These are phyloP conservation scores for Magnolia kwangsiensis DNA, from an alignment of 164 flowering plant species.

Conservation along the genomic window DNA sequence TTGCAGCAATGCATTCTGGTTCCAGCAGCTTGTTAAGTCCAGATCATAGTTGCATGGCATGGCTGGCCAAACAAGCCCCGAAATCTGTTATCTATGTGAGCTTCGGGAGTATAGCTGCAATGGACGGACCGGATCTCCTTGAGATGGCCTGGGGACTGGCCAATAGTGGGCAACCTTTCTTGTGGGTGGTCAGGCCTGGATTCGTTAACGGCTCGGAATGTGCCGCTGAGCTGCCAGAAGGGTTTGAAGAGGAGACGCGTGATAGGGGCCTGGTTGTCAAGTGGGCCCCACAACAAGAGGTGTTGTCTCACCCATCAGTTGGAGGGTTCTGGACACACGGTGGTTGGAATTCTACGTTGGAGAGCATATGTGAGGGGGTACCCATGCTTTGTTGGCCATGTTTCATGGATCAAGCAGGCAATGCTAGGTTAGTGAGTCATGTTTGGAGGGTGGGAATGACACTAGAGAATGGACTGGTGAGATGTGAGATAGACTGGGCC, in stretches of 20 bases:
- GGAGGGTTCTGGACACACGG: conserved; percentile 54
- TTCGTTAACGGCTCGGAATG: conserved; percentile 17
- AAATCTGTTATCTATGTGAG: conserved; percentile 39
- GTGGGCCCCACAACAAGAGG: conserved; percentile 64
- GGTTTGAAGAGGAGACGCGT: conserved; percentile 14
- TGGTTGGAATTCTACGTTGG: conserved; percentile 31
- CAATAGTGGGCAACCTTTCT: conserved; percentile 32
- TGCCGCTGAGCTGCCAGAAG: conserved; percentile 18
- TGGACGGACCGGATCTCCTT: conserved; percentile 17
- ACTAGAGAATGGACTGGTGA: conserved; percentile 5
- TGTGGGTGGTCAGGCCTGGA: conserved; percentile 44
- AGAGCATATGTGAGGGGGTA: conserved; percentile 7
- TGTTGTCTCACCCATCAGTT: conserved; percentile 46
- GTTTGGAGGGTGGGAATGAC: conserved; percentile 12
- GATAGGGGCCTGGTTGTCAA: conserved; percentile 30
- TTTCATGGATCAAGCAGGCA: conserved; percentile 35
- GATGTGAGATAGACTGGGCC: conserved; percentile 3
- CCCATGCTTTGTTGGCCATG: conserved; percentile 14
- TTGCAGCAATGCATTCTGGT: conserved; percentile 3
- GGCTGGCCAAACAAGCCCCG: conserved; percentile 38
- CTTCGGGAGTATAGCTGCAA: conserved; percentile 34
- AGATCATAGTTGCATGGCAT: conserved; percentile 27
- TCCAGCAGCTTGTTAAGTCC: conserved; percentile 23
- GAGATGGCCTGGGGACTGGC: conserved; percentile 41
- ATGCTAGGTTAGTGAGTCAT: conserved; percentile 12